Conservation (phyloP, 2,329 filamentous ascomycete species). For the Penicillium sp. region DNA sequence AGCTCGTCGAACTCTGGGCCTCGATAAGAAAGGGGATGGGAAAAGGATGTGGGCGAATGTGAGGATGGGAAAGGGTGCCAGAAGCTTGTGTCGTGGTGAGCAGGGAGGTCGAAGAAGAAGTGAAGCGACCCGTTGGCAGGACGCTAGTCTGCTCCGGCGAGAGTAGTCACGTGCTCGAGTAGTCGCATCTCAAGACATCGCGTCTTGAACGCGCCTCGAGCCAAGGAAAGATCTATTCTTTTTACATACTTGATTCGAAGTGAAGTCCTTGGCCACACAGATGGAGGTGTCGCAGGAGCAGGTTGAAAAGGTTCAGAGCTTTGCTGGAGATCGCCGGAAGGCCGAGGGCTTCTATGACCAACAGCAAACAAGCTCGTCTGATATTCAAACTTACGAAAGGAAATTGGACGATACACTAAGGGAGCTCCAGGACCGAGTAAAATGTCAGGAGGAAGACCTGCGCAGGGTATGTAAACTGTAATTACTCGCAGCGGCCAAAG, state of each 20-base stretch:
- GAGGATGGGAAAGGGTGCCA: slow-evolving; percentile 14
- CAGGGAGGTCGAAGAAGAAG: slow-evolving; percentile 19
- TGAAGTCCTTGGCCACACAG: neutral
- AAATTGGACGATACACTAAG: slow-evolving; percentile 68
- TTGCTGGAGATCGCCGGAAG: slow-evolving; percentile 39
- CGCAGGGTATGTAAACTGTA: slow-evolving; percentile 43
- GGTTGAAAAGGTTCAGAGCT: slow-evolving; percentile 40
- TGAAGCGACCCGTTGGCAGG: slow-evolving; percentile 26
- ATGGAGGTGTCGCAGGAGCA: slow-evolving; percentile 41
- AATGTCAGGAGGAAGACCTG: slow-evolving; percentile 53
- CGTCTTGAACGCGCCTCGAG: slow-evolving; percentile 5
- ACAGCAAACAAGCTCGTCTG: slow-evolving; percentile 33
- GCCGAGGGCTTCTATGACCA: slow-evolving; percentile 39
- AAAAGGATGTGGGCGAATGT: slow-evolving; percentile 11
- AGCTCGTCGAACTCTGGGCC: neutral
- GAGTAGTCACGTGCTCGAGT: slow-evolving; percentile 23
- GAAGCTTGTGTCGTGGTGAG: neutral
- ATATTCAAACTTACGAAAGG: slow-evolving; percentile 40
- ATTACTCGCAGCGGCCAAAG: neutral
- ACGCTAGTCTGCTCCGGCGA: slow-evolving; percentile 28
- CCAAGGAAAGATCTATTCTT: neutral
- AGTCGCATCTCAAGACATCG: neutral
- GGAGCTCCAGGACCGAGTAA: slow-evolving; percentile 64
- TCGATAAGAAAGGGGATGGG: slow-evolving; percentile 5
- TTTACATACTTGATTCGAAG: neutral